Conservation (phyloP, 2,329 filamentous ascomycete species). For the Aspergillus persii region DNA sequence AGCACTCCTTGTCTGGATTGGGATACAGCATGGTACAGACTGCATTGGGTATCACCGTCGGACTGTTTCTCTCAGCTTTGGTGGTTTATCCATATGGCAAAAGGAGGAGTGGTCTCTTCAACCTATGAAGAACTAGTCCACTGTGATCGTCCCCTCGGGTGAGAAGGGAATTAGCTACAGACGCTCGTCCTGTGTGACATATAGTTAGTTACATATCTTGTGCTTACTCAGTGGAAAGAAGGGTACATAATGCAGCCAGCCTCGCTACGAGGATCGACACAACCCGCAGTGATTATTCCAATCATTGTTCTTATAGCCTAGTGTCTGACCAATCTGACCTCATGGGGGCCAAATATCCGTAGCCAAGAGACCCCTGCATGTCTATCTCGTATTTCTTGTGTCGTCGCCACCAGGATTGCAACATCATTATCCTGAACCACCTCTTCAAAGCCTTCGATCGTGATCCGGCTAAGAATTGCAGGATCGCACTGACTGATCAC, state of each 20-base stretch:
- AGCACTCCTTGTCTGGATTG: conserved; percentile 30
- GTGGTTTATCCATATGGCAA: conserved; percentile 47
- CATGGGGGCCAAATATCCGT: background rate
- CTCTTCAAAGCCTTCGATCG: background rate
- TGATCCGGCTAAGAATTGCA: background rate
- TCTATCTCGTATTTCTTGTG: background rate
- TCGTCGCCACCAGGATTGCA: background rate
- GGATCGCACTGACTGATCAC: background rate
- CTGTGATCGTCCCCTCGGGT: too few species aligned
- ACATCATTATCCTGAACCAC: background rate
- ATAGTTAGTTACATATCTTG: too few species aligned
- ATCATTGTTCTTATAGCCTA: background rate
- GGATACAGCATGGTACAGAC: conserved; percentile 48
- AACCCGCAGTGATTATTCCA: background rate
- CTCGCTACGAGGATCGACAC: background rate
- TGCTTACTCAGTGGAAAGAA: background rate
- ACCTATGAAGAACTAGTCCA: background rate
- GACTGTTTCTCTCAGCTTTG: conserved; percentile 44
- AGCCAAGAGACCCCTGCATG: background rate
- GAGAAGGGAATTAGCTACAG: background rate
- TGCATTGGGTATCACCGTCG: conserved; percentile 46
- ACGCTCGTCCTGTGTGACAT: background rate
- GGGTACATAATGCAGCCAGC: background rate
- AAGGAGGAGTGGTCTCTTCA: conserved; percentile 43
- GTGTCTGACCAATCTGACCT: background rate